These are phyloP conservation scores for Artemisia tridentata DNA, from an alignment of 129 eudicot species.

Conservation along the genomic window DNA sequence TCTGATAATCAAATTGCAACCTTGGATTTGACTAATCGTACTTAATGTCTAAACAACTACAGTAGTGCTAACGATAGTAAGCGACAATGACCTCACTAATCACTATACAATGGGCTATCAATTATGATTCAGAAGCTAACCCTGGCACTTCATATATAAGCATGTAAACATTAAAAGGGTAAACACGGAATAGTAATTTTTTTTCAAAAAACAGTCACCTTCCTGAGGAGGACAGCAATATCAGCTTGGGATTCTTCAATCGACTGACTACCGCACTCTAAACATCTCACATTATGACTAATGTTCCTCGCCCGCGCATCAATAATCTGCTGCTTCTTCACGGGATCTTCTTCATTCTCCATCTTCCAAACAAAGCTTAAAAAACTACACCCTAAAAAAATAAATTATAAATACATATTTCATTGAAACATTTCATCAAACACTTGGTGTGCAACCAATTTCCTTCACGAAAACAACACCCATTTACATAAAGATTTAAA, in stretches of 20 bases:
- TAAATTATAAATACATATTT: not conserved
- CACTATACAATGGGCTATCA: too few relatives aligned
- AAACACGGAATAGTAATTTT: too few relatives aligned
- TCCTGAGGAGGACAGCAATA: conserved; percentile 78
- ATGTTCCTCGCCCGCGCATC: conserved; percentile 87
- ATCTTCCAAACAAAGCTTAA: conserved; percentile 22
- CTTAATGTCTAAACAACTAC: too few relatives aligned
- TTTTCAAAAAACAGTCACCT: conserved; percentile 31
- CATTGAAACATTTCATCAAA: conserved; percentile 38
- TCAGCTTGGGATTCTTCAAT: conserved; percentile 98
- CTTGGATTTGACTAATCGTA: too few relatives aligned
- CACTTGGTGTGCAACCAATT: conserved; percentile 21
- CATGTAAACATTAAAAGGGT: too few relatives aligned
- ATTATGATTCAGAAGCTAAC: too few relatives aligned
- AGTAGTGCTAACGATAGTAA: too few relatives aligned
- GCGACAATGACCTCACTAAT: too few relatives aligned
- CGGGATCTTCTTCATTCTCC: conserved; percentile 62
- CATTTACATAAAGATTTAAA: not conserved
- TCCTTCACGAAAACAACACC: not conserved
- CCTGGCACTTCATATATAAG: too few relatives aligned
- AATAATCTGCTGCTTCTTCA: conserved; percentile 55
- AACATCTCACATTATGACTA: conserved; percentile 91
- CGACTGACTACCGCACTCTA: conserved; percentile 94
- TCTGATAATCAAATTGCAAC: too few relatives aligned
- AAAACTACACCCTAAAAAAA: conserved; percentile 7